Evolutionary conservation across 169 alveolate genomes (phyloP).

Genomic region (Cryptosporidium sp.): DNA sequence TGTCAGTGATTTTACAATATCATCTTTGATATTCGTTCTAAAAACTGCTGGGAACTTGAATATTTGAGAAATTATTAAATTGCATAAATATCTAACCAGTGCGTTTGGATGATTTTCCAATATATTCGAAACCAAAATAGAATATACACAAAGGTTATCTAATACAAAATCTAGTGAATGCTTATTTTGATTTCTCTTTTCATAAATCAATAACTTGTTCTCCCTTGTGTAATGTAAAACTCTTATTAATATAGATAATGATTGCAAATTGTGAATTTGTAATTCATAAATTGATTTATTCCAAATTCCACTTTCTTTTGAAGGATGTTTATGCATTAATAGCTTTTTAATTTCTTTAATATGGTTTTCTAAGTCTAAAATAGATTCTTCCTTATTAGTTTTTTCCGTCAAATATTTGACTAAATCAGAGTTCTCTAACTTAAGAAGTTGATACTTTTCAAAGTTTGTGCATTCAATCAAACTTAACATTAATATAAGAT

Average conservation of each 20-base stretch:
- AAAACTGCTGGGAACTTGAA: conserved; percentile 60
- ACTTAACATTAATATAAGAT: not conserved
- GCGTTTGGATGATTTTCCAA: conserved; percentile 41
- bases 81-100: conserved; percentile 33
- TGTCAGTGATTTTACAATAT: conserved; percentile 14
- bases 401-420: not conserved
- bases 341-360: conserved; percentile 20
- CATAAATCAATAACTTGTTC: conserved; percentile 25
- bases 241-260: conserved; percentile 29
- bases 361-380: not conserved
- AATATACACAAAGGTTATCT: conserved; percentile 27
- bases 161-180: conserved; percentile 40
- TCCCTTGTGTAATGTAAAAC: conserved; percentile 54
- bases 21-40: conserved; percentile 43
- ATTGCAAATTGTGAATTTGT: conserved; percentile 35
- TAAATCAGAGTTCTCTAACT: conserved; percentile 23
- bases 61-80: conserved; percentile 39
- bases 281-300: conserved; percentile 18
- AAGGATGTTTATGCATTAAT: not conserved
- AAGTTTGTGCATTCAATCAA: conserved; percentile 37
- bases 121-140: conserved; percentile 31
- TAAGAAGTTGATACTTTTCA: not conserved
- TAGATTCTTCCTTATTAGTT: not conserved
- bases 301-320: not conserved
- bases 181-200: not conserved